Conservation (phyloP, 352 stramenopile genomes). For the Phytophthora agathidicida region DNA sequence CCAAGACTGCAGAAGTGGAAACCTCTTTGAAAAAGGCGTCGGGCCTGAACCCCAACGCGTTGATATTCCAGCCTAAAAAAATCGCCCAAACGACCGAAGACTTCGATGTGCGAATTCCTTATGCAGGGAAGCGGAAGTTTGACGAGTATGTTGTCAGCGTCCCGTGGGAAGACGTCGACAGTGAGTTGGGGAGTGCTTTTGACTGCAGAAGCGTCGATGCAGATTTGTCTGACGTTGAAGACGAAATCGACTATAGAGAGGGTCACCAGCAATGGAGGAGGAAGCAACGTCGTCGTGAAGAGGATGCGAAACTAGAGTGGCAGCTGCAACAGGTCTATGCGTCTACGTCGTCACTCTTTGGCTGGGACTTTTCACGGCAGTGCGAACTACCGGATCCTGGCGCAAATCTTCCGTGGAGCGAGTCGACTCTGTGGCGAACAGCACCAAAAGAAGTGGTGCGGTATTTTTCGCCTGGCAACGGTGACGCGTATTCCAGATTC, state of each 20-base stretch:
- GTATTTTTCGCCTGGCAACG: conserved; percentile 57
- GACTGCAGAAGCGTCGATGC: conserved; percentile 19
- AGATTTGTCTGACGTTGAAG: conserved; percentile 30
- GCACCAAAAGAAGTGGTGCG: conserved; percentile 75
- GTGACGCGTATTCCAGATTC: conserved; percentile 36
- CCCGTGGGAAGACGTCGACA: conserved; percentile 35
- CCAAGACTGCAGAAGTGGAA: not conserved
- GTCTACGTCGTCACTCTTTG: conserved; percentile 69
- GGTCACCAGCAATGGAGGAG: conserved; percentile 18
- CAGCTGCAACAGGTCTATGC: conserved; percentile 80
- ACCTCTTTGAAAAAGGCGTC: conserved; percentile 15
- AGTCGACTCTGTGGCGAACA: conserved; percentile 67
- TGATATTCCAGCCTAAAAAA: conserved; percentile 55
- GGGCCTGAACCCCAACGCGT: conserved; percentile 64
- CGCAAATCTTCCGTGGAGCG: conserved; percentile 43
- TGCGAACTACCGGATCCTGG: conserved; percentile 41
- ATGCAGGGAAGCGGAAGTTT: conserved; percentile 67
- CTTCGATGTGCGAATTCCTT: conserved; percentile 1
- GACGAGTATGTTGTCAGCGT: conserved; percentile 74
- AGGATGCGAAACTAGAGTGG: conserved; percentile 63
- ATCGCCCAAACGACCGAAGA: not conserved
- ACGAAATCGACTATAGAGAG: conserved; percentile 19
- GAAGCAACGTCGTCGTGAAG: conserved; percentile 50
- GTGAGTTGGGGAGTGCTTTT: conserved; percentile 21
- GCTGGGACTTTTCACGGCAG: conserved; percentile 76